phyloP scores from a whole-genome alignment of 2,329 filamentous ascomycete genomes.

The Fusarium stilboides region DNA sequence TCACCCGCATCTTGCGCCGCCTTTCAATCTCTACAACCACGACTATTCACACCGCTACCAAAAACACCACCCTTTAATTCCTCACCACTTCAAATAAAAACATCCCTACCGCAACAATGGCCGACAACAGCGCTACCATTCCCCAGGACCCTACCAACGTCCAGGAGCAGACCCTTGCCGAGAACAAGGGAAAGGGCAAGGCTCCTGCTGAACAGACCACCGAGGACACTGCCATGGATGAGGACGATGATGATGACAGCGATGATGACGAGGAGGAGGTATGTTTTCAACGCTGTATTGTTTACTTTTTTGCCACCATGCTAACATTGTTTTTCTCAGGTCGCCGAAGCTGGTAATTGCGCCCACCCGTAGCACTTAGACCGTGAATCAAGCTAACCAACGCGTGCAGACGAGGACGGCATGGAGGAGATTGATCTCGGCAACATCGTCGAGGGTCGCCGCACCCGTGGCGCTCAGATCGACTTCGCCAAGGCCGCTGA shows the following conservation, averaged over 20 bases:
- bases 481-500: constrained; percentile 93
- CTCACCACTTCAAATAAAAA: constrained; percentile 2
- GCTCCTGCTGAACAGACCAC: constrained; percentile 66
- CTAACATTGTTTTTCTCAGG: constrained; percentile 49
- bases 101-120: constrained; percentile 57
- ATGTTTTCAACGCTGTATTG: constrained; percentile 10
- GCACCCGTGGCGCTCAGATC: constrained; percentile 92
- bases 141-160: constrained; percentile 61
- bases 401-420: constrained; percentile 79
- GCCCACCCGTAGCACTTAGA: constrained; percentile 14
- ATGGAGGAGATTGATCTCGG: constrained; percentile 91
- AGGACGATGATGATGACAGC: constrained; percentile 74
- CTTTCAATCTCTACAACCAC: constrained; percentile 44
- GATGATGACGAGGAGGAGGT: constrained; percentile 56
- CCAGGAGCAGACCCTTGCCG: constrained; percentile 59
- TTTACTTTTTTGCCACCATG: constrained; percentile 10
- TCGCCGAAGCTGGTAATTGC: constrained; percentile 52
- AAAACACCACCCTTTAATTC: constrained; percentile 16
- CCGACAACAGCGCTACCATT: constrained; percentile 66
- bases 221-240: constrained; percentile 78
- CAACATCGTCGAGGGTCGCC: constrained; percentile 87
- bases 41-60: constrained; percentile 29
- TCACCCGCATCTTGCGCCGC: constrained; percentile 49
- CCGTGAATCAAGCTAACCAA: constrained; percentile 48
- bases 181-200: constrained; percentile 92